Evolutionary conservation across 768 basidiomycete species (phyloP).

Genomic region (Pleurotus djamor): DNA sequence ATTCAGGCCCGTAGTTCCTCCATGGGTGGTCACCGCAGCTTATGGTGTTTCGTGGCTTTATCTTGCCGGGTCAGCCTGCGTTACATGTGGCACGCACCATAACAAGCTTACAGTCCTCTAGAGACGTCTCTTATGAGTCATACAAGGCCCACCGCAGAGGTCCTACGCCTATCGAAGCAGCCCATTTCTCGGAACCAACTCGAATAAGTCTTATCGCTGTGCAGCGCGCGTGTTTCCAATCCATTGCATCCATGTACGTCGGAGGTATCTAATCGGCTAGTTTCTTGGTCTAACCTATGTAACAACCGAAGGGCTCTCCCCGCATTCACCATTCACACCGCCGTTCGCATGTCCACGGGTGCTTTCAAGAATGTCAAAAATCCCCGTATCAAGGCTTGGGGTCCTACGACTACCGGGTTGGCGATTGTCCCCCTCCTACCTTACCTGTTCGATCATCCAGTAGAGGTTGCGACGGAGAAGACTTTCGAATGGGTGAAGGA

Average conservation of each 20-base stretch:
- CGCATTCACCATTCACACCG: conserved; percentile 83
- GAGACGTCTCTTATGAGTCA: conserved; percentile 79
- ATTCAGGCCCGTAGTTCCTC: conserved; percentile 75
- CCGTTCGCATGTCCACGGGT: conserved; percentile 71
- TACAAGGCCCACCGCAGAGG: conserved; percentile 74
- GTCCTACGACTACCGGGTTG: conserved; percentile 72
- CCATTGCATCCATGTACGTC: conserved; percentile 76
- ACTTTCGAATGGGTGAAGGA: conserved; percentile 72
- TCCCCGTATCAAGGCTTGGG: conserved; percentile 64
- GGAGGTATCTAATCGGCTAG: conserved; percentile 3
- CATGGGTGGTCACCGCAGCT: conserved; percentile 68
- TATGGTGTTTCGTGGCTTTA: conserved; percentile 86
- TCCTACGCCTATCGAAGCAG: conserved; percentile 65
- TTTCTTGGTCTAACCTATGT: neutral
- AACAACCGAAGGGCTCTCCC: conserved; percentile 69
- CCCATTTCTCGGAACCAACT: conserved; percentile 66
- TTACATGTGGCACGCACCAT: neutral
- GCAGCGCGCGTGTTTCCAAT: conserved; percentile 79
- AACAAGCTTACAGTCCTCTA: conserved; percentile 12
- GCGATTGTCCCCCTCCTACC: conserved; percentile 74
- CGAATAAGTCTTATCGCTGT: conserved; percentile 69
- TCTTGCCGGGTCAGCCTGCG: conserved; percentile 47
- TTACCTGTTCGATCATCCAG: conserved; percentile 78
- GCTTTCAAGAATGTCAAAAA: conserved; percentile 60
- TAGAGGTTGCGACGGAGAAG: conserved; percentile 65